These are phyloP conservation scores for Jaenimonas drosophilae DNA, from an alignment of 208 protist species.

Conservation along the genomic window DNA sequence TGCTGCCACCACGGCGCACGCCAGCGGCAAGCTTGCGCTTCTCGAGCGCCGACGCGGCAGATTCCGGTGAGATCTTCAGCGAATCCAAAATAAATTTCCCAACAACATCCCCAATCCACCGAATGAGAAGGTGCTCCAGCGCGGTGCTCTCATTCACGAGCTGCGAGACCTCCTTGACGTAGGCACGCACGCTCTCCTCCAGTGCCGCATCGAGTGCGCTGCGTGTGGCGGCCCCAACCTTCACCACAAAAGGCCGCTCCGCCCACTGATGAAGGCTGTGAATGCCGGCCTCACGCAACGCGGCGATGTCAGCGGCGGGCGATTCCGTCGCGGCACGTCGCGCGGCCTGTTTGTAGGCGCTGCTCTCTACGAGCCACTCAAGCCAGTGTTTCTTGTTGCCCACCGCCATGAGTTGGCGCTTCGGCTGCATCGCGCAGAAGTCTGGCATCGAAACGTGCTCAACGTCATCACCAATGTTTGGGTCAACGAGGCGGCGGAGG, in stretches of 20 bases:
- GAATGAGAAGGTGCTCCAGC: slow-evolving; percentile 22
- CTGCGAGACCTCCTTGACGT: slow-evolving; percentile 50
- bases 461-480: slow-evolving; percentile 31
- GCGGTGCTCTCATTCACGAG: slow-evolving; percentile 52
- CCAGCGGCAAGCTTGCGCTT: slow-evolving; percentile 15
- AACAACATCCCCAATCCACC: slow-evolving; percentile 58
- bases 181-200: slow-evolving; percentile 53
- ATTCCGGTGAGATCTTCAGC: slow-evolving; percentile 39
- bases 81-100: slow-evolving; percentile 71
- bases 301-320: slow-evolving; percentile 42
- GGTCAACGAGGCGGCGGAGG: slow-evolving; percentile 69
- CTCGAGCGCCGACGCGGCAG: slow-evolving; percentile 27
- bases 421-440: slow-evolving; percentile 70
- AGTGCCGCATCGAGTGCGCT: slow-evolving; percentile 69
- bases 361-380: slow-evolving; percentile 60
- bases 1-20: slow-evolving; percentile 4
- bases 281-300: slow-evolving; percentile 65
- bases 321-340: slow-evolving; percentile 39
- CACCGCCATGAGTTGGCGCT: slow-evolving; percentile 56
- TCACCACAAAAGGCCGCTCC: slow-evolving; percentile 60
- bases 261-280: slow-evolving; percentile 70
- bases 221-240: slow-evolving; percentile 57
- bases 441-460: slow-evolving; percentile 61
- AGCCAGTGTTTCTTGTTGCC: slow-evolving; percentile 48
- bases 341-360: slow-evolving; percentile 62